Percentiles rank a stretch among this genome's conserved stretches.
phyloP scores from a whole-genome alignment of 176 grass and related monocot species.

The Hordeum marinum region DNA sequence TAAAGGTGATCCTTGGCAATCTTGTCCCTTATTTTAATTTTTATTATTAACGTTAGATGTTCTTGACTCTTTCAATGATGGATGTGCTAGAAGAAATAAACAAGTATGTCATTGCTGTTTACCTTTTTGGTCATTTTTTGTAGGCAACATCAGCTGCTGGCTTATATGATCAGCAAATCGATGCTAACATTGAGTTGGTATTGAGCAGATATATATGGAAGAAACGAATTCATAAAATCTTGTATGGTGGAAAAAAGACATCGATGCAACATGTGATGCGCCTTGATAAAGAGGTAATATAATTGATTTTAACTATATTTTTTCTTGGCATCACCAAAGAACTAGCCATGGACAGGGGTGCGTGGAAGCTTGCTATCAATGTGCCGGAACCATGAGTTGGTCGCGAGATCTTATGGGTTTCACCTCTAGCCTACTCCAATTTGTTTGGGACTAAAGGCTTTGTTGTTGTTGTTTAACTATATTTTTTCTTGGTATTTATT shows the following conservation, averaged over 20 bases:
- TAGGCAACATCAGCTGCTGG: slow-evolving; percentile 66
- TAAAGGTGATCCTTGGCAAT: slow-evolving; percentile 51
- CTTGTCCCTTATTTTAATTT: neutral
- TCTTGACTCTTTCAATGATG: neutral
- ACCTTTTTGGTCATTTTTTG: slow-evolving; percentile 2
- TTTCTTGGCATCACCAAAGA: too few species aligned
- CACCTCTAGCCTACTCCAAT: too few species aligned
- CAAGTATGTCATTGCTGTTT: neutral
- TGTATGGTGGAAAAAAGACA: slow-evolving; percentile 44
- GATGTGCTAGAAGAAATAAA: neutral
- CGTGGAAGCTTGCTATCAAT: too few species aligned
- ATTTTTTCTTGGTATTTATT: neutral
- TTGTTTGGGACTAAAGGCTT: too few species aligned
- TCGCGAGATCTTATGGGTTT: too few species aligned
- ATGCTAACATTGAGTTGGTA: slow-evolving; percentile 34
- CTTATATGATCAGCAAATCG: slow-evolving; percentile 63
- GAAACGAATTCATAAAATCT: slow-evolving; percentile 55
- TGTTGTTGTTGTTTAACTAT: too few species aligned
- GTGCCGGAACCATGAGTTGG: too few species aligned
- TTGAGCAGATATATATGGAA: slow-evolving; percentile 80
- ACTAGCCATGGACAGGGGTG: too few species aligned
- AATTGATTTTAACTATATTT: neutral
- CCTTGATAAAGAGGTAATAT: slow-evolving; percentile 69
- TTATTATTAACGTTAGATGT: too few species aligned
- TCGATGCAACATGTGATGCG: slow-evolving; percentile 49